Base-by-base conservation (phyloP, 1,139 yeast genomes). In the Pichia sp. region DNA sequence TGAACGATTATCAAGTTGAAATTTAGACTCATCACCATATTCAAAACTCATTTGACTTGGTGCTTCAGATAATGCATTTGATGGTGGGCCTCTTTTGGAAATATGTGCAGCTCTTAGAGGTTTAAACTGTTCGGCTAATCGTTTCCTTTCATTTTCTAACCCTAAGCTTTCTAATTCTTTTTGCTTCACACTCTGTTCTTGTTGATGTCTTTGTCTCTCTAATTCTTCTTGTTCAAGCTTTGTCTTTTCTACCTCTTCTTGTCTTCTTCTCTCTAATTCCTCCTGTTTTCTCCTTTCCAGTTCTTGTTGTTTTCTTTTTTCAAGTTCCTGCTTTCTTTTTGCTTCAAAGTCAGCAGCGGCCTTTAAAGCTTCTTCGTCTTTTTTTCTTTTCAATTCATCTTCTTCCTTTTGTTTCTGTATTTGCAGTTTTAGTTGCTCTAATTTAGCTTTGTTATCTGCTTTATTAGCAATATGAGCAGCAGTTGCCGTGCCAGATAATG, bases 1-100 rank as follows among this genome's bases (percentile, higher is more conserved):
- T 5, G 55, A 47, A 11, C 29, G 29, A 29, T 55, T 48, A 27
- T 14, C n/a, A 16, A 34, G 14, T 41, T 47, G 45, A 28, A 50
- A 53, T 4, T 33, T 42, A 8, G 51, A 36, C 8, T 52, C 57
- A 25, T 51, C 56, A 7, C 53, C 56, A 14, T 42, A 22, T 41
- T 51, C 53, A 53, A 50, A 46, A 46, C 54, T 49, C 49, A 53
- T 33, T 42, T 53, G 56, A 36, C 56, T 53, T 7, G 53, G 52
- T n/a, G 49, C 50, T 9, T 49, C 41, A 3, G 52, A 49, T 13
- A 53, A 16, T 13, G 51, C 51, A 7, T 30, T 47, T 18, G 56
- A 53, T 42, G 54, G 56, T 33, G 47, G 47, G 6, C 54, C 54
- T 42, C 56, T 41, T 19, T 47, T 46, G 2, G 46, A 49, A 27